A percentile compares a stretch with the other conserved stretches of the same genome.
Conservation (phyloP, 768 basidiomycete genomes). For the Calocybe gangraenosa region DNA sequence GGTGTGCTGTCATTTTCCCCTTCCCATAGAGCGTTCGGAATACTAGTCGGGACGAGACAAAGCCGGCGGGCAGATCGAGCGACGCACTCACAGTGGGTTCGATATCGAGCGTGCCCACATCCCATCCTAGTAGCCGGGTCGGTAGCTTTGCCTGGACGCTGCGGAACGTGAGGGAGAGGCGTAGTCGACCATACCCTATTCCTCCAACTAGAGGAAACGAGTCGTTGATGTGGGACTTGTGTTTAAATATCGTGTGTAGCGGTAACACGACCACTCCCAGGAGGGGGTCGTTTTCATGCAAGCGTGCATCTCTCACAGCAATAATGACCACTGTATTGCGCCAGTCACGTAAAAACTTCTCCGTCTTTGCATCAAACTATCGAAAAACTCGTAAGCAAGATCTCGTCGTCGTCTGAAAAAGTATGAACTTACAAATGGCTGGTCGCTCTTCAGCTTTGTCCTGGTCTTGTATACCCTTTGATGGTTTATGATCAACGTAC, state of each 20-base stretch:
- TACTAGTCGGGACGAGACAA: constrained; percentile 35
- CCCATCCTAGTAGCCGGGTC: constrained; percentile 58
- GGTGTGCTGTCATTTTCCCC: constrained; percentile 29
- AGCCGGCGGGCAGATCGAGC: constrained; percentile 26
- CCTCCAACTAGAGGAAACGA: constrained; percentile 67
- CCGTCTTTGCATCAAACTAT: constrained; percentile 60
- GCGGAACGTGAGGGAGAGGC: constrained; percentile 64
- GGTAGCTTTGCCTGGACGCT: constrained; percentile 59
- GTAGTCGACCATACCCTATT: constrained; percentile 61
- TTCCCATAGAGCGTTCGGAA: constrained; percentile 34
- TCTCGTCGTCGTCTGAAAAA: background rate
- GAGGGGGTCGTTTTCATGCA: constrained; percentile 61
- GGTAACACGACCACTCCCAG: constrained; percentile 66
- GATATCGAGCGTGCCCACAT: constrained; percentile 63
- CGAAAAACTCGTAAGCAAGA: background rate
- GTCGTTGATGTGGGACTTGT: constrained; percentile 52
- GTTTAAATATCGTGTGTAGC: constrained; percentile 38
- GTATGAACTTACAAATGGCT: constrained; percentile 35
- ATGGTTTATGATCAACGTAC: constrained; percentile 42
- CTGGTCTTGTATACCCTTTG: constrained; percentile 40
- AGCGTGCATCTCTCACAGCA: constrained; percentile 56
- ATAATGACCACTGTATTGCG: constrained; percentile 54
- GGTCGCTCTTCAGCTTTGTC: constrained; percentile 40
- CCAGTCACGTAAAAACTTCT: constrained; percentile 68
- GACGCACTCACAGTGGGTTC: constrained; percentile 26